phyloP scores from a whole-genome alignment of 352 stramenopile species.

The Albugo candida region DNA sequence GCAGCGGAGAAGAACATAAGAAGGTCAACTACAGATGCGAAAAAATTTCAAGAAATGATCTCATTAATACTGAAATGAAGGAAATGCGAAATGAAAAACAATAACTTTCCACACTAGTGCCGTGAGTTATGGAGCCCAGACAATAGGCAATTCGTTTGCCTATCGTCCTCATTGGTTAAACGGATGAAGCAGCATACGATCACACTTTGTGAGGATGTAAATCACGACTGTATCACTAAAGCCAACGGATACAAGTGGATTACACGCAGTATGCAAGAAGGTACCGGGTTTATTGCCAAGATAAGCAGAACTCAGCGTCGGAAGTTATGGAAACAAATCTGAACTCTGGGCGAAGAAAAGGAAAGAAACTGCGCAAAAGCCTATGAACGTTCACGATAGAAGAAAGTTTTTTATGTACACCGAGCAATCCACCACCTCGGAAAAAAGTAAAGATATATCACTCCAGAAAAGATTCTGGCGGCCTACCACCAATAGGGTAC shows the following conservation, averaged over 20 bases:
- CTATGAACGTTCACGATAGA: constrained; percentile 59
- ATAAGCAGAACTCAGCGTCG: constrained; percentile 32
- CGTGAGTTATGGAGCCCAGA: constrained; percentile 89
- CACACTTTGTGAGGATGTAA: constrained; percentile 40
- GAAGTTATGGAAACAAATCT: constrained; percentile 54
- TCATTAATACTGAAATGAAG: constrained; percentile 86
- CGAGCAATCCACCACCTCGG: constrained; percentile 79
- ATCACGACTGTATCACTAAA: constrained; percentile 86
- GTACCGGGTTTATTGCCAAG: constrained; percentile 1
- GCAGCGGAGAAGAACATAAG: constrained; percentile 89
- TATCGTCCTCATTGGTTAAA: constrained; percentile 81
- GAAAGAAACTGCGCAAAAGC: constrained; percentile 64
- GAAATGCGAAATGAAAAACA: constrained; percentile 82
- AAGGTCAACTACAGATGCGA: constrained; percentile 94
- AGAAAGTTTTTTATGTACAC: constrained; percentile 67
- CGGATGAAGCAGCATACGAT: constrained; percentile 90
- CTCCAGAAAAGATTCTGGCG: constrained; percentile 79
- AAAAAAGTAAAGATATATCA: constrained; percentile 76
- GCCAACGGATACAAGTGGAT: constrained; percentile 94
- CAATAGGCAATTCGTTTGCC: constrained; percentile 84
- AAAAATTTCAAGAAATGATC: constrained; percentile 85
- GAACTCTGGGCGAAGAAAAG: constrained; percentile 84
- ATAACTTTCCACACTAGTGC: constrained; percentile 87
- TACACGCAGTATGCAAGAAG: constrained; percentile 41
- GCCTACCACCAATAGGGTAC: constrained; percentile 45